phyloP scores from a whole-genome alignment of 805 yeast species.

The Starmerella geochares region DNA sequence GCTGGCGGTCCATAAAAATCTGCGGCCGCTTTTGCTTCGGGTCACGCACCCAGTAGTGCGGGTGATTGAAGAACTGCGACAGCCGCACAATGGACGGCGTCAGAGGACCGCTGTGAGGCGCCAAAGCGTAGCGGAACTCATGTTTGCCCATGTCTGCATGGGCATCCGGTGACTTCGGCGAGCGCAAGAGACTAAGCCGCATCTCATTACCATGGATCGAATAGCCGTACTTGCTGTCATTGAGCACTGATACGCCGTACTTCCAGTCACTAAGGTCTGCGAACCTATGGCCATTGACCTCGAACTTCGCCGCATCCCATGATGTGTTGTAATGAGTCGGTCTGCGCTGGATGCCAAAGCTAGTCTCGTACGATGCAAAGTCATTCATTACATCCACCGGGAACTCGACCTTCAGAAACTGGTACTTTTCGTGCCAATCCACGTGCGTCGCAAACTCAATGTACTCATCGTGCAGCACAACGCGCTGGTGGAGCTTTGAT shows the following conservation, averaged over 20 bases:
- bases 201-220: constrained; percentile 86
- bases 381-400: constrained; percentile 76
- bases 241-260: constrained; percentile 78
- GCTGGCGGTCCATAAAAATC: constrained; percentile 3
- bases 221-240: constrained; percentile 84
- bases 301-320: constrained; percentile 96
- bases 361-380: constrained; percentile 81
- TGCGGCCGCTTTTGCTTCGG: constrained; percentile 12
- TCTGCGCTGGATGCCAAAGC: constrained; percentile 80
- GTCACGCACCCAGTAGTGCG: constrained; percentile 22
- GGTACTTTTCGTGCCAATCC: constrained; percentile 78
- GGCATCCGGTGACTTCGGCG: constrained; percentile 92
- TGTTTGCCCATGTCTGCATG: constrained; percentile 91
- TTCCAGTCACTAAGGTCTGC: constrained; percentile 80
- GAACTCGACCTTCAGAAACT: constrained; percentile 88
- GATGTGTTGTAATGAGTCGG: constrained; percentile 92
- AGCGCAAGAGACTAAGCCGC: constrained; percentile 74
- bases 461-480: constrained; percentile 34
- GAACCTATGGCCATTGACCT: constrained; percentile 87
- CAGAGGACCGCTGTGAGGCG: constrained; percentile 69
- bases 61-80: constrained; percentile 72
- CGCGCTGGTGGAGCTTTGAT: constrained; percentile 19
- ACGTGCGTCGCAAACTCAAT: constrained; percentile 42
- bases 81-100: constrained; percentile 55
- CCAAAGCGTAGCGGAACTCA: constrained; percentile 67